Conservation (phyloP, 148 eudicot species). For the Pharnaceum exiguum region DNA sequence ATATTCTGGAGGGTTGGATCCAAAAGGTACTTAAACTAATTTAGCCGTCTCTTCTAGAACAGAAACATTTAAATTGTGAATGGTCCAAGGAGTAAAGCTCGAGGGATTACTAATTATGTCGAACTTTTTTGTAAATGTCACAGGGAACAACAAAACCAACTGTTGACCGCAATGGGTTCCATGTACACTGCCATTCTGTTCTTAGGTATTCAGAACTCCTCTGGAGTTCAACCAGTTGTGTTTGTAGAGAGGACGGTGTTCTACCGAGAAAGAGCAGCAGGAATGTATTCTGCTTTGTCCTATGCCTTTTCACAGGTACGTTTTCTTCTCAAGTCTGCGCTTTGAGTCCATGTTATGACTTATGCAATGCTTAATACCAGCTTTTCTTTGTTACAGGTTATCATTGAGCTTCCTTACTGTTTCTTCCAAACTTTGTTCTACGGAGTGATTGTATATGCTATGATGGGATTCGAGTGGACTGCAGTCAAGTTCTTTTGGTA, state of each 20-base stretch:
- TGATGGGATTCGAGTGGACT: slow-evolving; percentile 67
- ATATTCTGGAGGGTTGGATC: slow-evolving; percentile 53
- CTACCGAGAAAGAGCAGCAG: slow-evolving; percentile 66
- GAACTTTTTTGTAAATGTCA: not conserved
- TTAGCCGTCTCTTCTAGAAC: not conserved
- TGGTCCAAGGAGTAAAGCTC: too few species aligned
- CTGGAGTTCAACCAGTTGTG: slow-evolving; percentile 61
- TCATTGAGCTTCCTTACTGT: slow-evolving; percentile 60
- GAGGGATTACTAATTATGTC: not conserved
- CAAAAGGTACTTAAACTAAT: slow-evolving; percentile 25
- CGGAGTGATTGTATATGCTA: slow-evolving; percentile 45
- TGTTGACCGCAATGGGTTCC: slow-evolving; percentile 66
- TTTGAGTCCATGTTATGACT: not conserved
- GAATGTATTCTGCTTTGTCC: slow-evolving; percentile 69
- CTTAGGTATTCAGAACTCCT: slow-evolving; percentile 45
- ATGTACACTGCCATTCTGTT: slow-evolving; percentile 50
- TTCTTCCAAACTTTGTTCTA: slow-evolving; percentile 44
- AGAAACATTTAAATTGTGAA: not conserved
- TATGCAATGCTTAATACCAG: too few species aligned
- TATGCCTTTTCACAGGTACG: slow-evolving; percentile 65
- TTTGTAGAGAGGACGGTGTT: slow-evolving; percentile 63
- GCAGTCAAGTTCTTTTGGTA: slow-evolving; percentile 51
- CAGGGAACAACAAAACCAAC: slow-evolving; percentile 34
- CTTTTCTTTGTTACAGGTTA: slow-evolving; percentile 41
- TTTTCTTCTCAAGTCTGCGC: not conserved